Base-by-base conservation (phyloP, 345 rosid genomes). In the Rhizophora apiculata region DNA sequence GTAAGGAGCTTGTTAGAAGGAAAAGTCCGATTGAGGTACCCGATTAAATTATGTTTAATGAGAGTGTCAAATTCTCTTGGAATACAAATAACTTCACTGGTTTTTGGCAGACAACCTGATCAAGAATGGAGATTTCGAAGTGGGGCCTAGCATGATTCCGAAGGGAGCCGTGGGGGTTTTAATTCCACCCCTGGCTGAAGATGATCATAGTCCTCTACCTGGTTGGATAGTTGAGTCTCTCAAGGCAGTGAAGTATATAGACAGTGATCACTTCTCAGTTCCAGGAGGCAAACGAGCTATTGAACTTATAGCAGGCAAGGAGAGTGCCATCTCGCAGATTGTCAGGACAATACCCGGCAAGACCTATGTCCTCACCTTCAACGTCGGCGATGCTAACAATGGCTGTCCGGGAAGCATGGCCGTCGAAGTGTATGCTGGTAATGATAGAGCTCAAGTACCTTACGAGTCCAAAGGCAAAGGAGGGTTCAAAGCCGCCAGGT, bases 151-250 rank as follows among this genome's bases (percentile, higher is more conserved):
- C 62, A 54, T 88, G 69, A 62, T 84, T 52, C 84, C 83, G n/a
- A 82, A 64, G 21, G 57, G 82, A 27, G 76, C 82, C 49, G 83
- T 75, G 72, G 97, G 97, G 24, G 92, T 88, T 43, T 77, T 89
- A 22, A 76, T 92, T 63, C 93, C 97, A 37, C 87, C 97, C 63
- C 78, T 78, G 60, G 77, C 84, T 15, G 92, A 89, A 56, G 97
- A 92, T 29, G 83, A 82, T 4, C 89, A 89, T 68, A 75, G 85
- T 62, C 87, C 97, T 1, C 68, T 89, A 52, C 90, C 89, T 2
- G 92, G 96, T n/a, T 92, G 97, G 96, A 86, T 85, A 11, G 65
- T 86, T 13, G 96, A 89, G 68, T 89, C 97, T 37, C 96, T 89
- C 26, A 92, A 89, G 68, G 96, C 93, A 24, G 89, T 86, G 1